These are phyloP conservation scores for Nitzschia sp. DNA, from an alignment of 108 stramenopile genomes.

Conservation along the genomic window DNA sequence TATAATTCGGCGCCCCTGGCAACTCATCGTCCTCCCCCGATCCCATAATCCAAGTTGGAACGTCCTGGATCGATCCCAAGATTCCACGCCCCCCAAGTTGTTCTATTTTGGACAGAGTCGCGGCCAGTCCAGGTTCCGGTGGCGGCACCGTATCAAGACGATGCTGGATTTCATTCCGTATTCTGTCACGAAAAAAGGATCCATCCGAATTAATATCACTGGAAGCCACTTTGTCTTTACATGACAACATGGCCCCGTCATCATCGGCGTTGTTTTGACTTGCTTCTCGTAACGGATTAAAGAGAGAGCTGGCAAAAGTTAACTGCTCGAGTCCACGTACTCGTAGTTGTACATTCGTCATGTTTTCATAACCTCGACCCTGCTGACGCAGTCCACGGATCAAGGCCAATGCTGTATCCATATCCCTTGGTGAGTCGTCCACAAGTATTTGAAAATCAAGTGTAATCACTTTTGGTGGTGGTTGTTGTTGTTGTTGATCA, in stretches of 20 bases:
- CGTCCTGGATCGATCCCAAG: slow-evolving; percentile 2
- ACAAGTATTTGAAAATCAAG: slow-evolving; percentile 13
- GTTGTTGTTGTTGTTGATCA: neutral
- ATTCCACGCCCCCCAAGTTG: neutral
- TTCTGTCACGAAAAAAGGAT: neutral
- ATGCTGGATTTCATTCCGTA: slow-evolving; percentile 5
- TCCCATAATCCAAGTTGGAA: neutral
- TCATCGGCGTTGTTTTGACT: too few species aligned
- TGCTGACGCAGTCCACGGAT: neutral
- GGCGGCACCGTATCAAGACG: slow-evolving; percentile 5
- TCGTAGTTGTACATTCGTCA: too few species aligned
- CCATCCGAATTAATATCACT: too few species aligned
- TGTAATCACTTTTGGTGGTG: neutral
- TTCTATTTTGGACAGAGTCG: neutral
- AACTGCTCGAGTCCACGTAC: too few species aligned
- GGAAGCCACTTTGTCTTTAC: too few species aligned
- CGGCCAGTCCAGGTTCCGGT: slow-evolving; percentile 8
- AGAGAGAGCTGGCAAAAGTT: too few species aligned
- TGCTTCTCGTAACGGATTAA: too few species aligned
- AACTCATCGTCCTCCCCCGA: neutral
- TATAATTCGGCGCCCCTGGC: neutral
- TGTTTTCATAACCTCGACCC: neutral
- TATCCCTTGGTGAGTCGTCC: slow-evolving; percentile 24
- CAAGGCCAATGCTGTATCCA: slow-evolving; percentile 20
- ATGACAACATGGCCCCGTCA: too few species aligned